Evolutionary conservation across 495 filamentous ascomycete species (phyloP), one percentile per base, ranked within the genome.

Genomic region (Penicillium coprophilum): DNA sequence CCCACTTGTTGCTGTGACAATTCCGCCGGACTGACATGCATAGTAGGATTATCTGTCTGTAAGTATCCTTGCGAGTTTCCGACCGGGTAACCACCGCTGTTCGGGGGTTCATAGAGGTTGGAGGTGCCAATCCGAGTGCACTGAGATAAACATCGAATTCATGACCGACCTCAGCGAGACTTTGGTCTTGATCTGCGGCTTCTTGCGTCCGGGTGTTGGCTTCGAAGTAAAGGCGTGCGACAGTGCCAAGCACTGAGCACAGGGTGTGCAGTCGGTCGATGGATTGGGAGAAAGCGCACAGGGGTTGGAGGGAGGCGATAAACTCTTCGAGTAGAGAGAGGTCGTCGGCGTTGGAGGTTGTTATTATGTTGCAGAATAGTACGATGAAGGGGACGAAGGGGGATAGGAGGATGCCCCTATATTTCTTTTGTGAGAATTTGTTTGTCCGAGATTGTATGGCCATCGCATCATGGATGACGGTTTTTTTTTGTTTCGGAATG

Each of bases 381-480:
- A 88, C 82, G 46, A 87, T 85, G 63, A 87, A 85, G 0, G 86
- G 87, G 36, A 84, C 80, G 62, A 89, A 88, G 3, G 86, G 87
- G 11, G 83, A 77, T 61, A 84, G 77, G 20, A 89, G 73, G 27
- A 89, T 75, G 2, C 81, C 80, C 85, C 85, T 87, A 40, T 12
- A 28, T 30, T 50, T 24, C 11, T 6, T 15, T 53, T 17, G 36
- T 62, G 47, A 66, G 56, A 38, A 8, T 12, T 2, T 7, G 27
- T 27, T 41, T 3, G 31, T 21, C 31, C 9, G 15, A 38, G 34
- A 3, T n/a, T 17, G n/a, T 8, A 8, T 8, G 6, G 4, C 1
- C 7, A 38, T 38, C 17, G 34, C n/a, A 15, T 36, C 6, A 17
- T 1, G 4, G 8, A 38, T n/a, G 6, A 6, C 15, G 34, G 15